Evolutionary conservation across 78 protist species (phyloP), one percentile per base, ranked within the genome.

Genomic region (Mastigamoeba balamuthi): DNA sequence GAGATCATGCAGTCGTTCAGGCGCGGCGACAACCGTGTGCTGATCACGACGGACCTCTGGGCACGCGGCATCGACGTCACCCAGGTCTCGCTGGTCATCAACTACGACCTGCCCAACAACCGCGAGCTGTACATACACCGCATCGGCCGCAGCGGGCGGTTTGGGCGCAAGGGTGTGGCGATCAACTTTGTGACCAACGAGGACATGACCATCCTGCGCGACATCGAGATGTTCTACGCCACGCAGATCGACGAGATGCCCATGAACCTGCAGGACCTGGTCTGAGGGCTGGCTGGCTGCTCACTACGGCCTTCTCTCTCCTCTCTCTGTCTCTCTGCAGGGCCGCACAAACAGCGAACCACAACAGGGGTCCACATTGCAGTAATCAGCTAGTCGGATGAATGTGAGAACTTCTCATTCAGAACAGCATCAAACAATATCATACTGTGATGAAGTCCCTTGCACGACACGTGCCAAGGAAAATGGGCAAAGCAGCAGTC

Each of bases 1-100:
- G 87, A 89, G 40, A 88, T 94, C 87, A 88, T 94, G 82, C 71
- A 75, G 36, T 83, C 83, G 66, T 95, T 94, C 77, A 73, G 97
- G 36, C n/a, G 63, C 29, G 97, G 94, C 58, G 81, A 88, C 58
- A 80, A 75, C 64, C 86, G 97, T 48, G 98, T 93, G 36, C 80
- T 95, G 36, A 91, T 95, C 78, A 89, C 97, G 43, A 95, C 98
- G 44, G 98, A 95, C 85, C 82, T 95, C 37, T 91, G 91, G 86
- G 95, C 95, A 1, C 83, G 98, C 23, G 98, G 98, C 41, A 76
- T 95, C 39, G 98, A 95, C 69, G 94, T 95, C 30, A 73, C 67
- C 40, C 91, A 87, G 37, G 91, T 92, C 66, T 83, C 90, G 6
- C 85, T 91, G 36, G 94, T 93, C 28, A 79, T 93, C 71, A 84